Conservation (phyloP, 2,329 filamentous ascomycete species). For the Talaromyces sp. region DNA sequence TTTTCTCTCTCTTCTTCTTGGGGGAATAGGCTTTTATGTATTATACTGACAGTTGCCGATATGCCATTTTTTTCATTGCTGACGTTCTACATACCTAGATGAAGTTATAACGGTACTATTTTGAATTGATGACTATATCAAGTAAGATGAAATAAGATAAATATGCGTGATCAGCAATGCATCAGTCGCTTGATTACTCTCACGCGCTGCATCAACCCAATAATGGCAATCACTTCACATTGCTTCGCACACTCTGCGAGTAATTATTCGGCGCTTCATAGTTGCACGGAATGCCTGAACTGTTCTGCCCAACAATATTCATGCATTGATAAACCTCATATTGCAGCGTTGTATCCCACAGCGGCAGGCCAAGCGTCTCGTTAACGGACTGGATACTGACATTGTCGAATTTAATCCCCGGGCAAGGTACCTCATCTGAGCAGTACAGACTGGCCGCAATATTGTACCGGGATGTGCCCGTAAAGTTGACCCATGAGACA, state of each 20-base stretch:
- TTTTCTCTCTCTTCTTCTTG: too few relatives aligned
- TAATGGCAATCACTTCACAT: not conserved
- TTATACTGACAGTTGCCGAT: not conserved
- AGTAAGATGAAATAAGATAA: not conserved
- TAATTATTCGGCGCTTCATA: constrained; percentile 19
- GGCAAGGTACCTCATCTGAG: constrained; percentile 38
- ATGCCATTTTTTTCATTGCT: too few relatives aligned
- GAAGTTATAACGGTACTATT: too few relatives aligned
- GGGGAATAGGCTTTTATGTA: not conserved
- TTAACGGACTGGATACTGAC: constrained; percentile 42
- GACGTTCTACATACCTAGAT: not conserved
- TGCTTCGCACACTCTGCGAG: constrained; percentile 1
- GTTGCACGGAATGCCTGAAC: constrained; percentile 22
- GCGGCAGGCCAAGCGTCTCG: constrained; percentile 25
- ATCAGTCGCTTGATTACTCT: not conserved
- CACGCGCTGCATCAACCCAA: not conserved
- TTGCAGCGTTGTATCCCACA: constrained; percentile 15
- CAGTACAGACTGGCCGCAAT: constrained; percentile 45
- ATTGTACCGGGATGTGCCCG: constrained; percentile 46
- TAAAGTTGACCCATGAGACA: constrained; percentile 47
- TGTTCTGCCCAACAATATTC: constrained; percentile 27
- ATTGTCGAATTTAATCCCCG: constrained; percentile 41
- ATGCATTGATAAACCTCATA: constrained; percentile 40
- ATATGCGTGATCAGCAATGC: not conserved
- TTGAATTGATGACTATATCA: not conserved